A percentile compares a stretch with the other conserved stretches of the same genome.
Evolutionary conservation across 2,329 filamentous ascomycete genomes (phyloP).

Genomic region (Rugonectria rugulosa): DNA sequence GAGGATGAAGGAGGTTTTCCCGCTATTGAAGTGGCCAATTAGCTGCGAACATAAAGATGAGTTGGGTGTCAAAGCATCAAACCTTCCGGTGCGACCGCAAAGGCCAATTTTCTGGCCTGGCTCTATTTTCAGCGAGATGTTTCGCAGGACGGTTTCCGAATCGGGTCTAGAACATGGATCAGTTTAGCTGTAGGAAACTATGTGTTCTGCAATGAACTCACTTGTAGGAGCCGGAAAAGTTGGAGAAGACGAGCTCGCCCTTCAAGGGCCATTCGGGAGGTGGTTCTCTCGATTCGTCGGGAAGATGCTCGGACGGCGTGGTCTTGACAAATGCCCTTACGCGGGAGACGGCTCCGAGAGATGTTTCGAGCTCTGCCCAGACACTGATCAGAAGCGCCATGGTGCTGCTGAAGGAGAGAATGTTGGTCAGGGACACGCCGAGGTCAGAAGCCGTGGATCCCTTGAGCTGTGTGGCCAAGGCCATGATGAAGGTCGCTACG

Average conservation of each 20-base stretch:
- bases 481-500: conserved; percentile 49
- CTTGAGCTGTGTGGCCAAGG: conserved; percentile 48
- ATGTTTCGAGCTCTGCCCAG: conserved; percentile 43
- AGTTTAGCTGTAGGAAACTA: too few species aligned
- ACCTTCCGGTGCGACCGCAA: conserved; percentile 58
- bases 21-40: conserved; percentile 46
- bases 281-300: too few species aligned
- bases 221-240: too few species aligned
- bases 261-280: too few species aligned
- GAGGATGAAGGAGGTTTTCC: conserved; percentile 59
- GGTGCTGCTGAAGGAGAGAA: conserved; percentile 38
- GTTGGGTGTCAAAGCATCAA: background rate
- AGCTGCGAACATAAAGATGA: conserved; percentile 9
- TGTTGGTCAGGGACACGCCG: conserved; percentile 49
- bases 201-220: too few species aligned
- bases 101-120: conserved; percentile 58
- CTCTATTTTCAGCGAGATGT: conserved; percentile 32
- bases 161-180: too few species aligned
- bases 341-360: conserved; percentile 40
- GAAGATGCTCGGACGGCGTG: conserved; percentile 39
- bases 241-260: too few species aligned
- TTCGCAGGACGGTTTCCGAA: too few species aligned
- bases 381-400: conserved; percentile 39
- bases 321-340: conserved; percentile 38
- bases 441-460: conserved; percentile 43